A percentile compares a stretch with the other conserved stretches of the same genome.
phyloP scores from a whole-genome alignment of 306 rosid species.

The Castanospermum australe region DNA sequence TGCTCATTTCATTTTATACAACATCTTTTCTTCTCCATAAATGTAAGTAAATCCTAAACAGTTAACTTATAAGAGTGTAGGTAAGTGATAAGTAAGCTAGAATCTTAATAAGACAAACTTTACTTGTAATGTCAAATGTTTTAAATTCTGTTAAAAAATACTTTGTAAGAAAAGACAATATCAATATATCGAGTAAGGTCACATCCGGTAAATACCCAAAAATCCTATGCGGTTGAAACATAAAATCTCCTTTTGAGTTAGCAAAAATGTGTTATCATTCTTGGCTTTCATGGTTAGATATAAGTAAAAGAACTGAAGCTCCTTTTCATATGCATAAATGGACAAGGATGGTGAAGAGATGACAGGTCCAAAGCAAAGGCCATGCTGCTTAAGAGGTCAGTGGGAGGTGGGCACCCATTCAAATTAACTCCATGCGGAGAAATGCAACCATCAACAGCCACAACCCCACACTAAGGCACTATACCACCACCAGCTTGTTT shows the following conservation, averaged over 20 bases:
- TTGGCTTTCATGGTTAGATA: background rate
- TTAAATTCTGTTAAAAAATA: no score
- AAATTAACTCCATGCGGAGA: conserved; percentile 31
- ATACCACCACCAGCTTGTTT: conserved; percentile 33
- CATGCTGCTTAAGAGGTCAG: background rate
- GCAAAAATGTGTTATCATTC: background rate
- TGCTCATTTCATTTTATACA: no score
- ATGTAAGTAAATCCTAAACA: background rate
- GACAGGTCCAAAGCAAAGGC: background rate
- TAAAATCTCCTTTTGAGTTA: background rate
- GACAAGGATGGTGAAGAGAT: no score
- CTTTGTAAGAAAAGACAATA: no score
- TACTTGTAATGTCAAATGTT: no score
- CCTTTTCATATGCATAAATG: background rate
- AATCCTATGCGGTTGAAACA: background rate
- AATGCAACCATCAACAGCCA: conserved; percentile 34
- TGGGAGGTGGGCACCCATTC: conserved; percentile 36
- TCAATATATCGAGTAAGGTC: no score
- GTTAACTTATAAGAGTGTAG: no score
- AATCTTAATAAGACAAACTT: no score
- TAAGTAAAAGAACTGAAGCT: no score
- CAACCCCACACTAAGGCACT: no score
- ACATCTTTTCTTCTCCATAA: background rate
- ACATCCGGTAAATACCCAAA: no score
- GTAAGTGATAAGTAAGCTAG: no score